Evolutionary conservation across 176 grass and related monocot species (phyloP).

Genomic region (Carex pumila): DNA sequence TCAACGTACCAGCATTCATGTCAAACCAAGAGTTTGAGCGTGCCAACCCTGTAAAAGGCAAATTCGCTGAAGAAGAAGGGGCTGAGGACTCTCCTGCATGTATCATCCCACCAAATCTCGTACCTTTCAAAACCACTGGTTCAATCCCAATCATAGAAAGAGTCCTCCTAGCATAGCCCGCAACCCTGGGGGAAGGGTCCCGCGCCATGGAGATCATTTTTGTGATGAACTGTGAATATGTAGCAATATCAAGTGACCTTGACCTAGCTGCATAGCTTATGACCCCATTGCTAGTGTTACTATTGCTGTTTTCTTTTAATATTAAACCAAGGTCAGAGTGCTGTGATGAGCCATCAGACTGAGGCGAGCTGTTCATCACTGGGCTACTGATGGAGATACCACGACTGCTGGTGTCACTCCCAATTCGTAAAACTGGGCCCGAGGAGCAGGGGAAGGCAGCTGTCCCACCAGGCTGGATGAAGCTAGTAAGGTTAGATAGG

Average conservation of each 20-base stretch:
- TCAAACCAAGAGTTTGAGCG: slow-evolving; percentile 98
- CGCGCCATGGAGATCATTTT: slow-evolving; percentile 77
- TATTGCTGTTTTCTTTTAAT: slow-evolving; percentile 42
- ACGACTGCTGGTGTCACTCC: slow-evolving; percentile 57
- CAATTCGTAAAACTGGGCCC: slow-evolving; percentile 79
- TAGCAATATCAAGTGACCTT: slow-evolving; percentile 44
- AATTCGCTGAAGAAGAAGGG: slow-evolving; percentile 39
- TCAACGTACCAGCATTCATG: slow-evolving; percentile 73
- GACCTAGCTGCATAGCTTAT: slow-evolving; percentile 41
- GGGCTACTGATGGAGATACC: slow-evolving; percentile 36
- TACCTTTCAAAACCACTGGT: slow-evolving; percentile 64
- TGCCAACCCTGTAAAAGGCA: slow-evolving; percentile 50
- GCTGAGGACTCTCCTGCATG: slow-evolving; percentile 54
- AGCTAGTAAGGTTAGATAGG: slow-evolving; percentile 65
- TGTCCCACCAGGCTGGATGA: slow-evolving; percentile 20
- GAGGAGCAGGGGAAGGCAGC: slow-evolving; percentile 37
- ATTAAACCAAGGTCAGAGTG: slow-evolving; percentile 85
- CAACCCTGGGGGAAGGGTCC: slow-evolving; percentile 82
- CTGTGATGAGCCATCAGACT: slow-evolving; percentile 92
- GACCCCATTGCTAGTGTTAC: slow-evolving; percentile 58
- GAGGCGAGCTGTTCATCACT: slow-evolving; percentile 78
- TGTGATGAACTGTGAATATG: slow-evolving; percentile 77
- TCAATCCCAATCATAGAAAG: slow-evolving; percentile 79
- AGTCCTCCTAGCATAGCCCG: slow-evolving; percentile 54
- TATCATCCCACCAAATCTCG: slow-evolving; percentile 60